Evolutionary conservation across 768 basidiomycete genomes (phyloP).

Genomic region (Suillus sp.): DNA sequence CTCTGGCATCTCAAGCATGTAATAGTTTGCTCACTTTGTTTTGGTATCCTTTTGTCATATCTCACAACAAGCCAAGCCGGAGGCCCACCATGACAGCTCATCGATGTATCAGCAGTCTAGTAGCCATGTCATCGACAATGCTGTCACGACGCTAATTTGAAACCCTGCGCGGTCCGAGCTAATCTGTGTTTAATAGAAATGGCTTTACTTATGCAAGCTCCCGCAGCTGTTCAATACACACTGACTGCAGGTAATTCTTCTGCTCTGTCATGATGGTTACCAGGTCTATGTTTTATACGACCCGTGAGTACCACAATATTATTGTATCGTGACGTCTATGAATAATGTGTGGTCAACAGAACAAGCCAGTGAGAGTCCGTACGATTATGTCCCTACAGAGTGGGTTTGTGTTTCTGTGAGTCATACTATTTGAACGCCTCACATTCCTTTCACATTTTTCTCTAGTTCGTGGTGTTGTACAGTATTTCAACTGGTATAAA

Average conservation of each 20-base stretch:
- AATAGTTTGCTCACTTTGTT: not conserved
- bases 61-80: not conserved
- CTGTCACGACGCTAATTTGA: not conserved
- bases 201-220: not conserved
- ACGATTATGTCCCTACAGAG: conserved; percentile 44
- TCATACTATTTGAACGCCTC: not conserved
- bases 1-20: not conserved
- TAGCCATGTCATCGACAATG: not conserved
- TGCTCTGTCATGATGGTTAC: not conserved
- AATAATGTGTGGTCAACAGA: not conserved
- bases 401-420: conserved; percentile 35
- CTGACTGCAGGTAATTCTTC: not conserved
- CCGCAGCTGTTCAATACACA: not conserved
- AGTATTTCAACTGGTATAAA: conserved; percentile 42
- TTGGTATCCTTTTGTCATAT: not conserved
- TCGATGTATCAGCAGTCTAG: not conserved
- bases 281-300: not conserved
- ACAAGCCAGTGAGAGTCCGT: conserved; percentile 18
- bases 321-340: too few species aligned
- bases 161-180: not conserved
- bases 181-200: not conserved
- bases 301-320: not conserved
- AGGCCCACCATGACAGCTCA: not conserved
- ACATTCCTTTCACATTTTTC: not conserved
- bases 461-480: conserved; percentile 41